These are phyloP conservation scores for Cyathus striatus DNA, from an alignment of 768 basidiomycete genomes.

Conservation along the genomic window DNA sequence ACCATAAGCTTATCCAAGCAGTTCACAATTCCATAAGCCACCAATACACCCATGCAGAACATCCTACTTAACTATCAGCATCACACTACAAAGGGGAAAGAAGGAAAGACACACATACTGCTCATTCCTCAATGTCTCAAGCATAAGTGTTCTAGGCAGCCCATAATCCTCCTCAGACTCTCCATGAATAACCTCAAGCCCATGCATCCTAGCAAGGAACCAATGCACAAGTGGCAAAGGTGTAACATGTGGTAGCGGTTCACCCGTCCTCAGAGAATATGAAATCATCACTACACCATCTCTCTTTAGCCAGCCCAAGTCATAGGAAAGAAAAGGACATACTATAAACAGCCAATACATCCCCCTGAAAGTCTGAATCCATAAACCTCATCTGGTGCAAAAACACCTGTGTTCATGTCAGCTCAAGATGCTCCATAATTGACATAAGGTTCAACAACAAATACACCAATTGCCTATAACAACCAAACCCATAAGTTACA, in stretches of 20 bases:
- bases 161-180: conserved; percentile 74
- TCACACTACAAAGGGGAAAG: neutral
- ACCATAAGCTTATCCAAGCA: conserved; percentile 69
- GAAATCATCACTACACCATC: conserved; percentile 61
- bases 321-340: neutral
- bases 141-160: conserved; percentile 64
- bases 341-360: conserved; percentile 62
- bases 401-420: conserved; percentile 74
- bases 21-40: conserved; percentile 61
- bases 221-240: conserved; percentile 62
- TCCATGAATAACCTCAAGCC: conserved; percentile 64
- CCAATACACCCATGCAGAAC: conserved; percentile 72
- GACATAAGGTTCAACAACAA: conserved; percentile 72
- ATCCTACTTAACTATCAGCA: conserved; percentile 28
- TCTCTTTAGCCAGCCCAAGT: neutral
- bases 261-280: conserved; percentile 65
- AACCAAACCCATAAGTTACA: conserved; percentile 1
- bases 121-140: conserved; percentile 69
- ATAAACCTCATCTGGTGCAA: conserved; percentile 68
- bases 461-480: conserved; percentile 60
- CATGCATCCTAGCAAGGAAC: conserved; percentile 40
- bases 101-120: conserved; percentile 60
- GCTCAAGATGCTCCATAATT: conserved; percentile 65
- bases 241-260: conserved; percentile 79
- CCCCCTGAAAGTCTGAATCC: conserved; percentile 80